A percentile compares a stretch with the other conserved stretches of the same genome.
These are phyloP conservation scores for Leccinum imitatum DNA, from an alignment of 768 basidiomycete genomes.

Conservation along the genomic window DNA sequence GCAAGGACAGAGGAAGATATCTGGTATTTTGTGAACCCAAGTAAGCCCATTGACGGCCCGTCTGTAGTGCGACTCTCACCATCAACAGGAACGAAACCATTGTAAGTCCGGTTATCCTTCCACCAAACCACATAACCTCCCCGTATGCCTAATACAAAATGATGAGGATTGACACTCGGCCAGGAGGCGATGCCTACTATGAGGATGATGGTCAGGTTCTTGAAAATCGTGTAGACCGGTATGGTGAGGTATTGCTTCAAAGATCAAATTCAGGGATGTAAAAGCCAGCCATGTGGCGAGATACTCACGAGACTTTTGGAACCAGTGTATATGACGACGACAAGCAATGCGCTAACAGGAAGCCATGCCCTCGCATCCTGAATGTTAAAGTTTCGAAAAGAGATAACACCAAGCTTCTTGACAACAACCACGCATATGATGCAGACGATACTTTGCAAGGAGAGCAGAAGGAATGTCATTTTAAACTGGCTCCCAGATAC, in stretches of 20 bases:
- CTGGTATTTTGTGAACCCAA: constrained; percentile 37
- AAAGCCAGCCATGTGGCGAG: not conserved
- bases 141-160: constrained; percentile 75
- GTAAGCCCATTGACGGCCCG: not conserved
- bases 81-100: constrained; percentile 90
- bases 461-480: constrained; percentile 94
- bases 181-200: constrained; percentile 58
- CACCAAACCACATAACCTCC: constrained; percentile 96
- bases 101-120: constrained; percentile 82
- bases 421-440: constrained; percentile 68
- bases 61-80: constrained; percentile 44
- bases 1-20: constrained; percentile 92
- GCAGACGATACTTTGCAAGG: constrained; percentile 90
- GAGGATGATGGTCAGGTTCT: constrained; percentile 98
- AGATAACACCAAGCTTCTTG: constrained; percentile 77
- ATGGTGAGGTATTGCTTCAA: constrained; percentile 92
- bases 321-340: constrained; percentile 95
- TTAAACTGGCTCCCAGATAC: constrained; percentile 92
- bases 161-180: constrained; percentile 1
- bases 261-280: constrained; percentile 1
- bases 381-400: constrained; percentile 79
- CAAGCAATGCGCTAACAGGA: constrained; percentile 89
- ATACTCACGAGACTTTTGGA: constrained; percentile 91
- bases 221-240: constrained; percentile 99
- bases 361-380: constrained; percentile 92